These are phyloP conservation scores for Canavalia ensiformis DNA, from an alignment of 306 rosid genomes.

Conservation along the genomic window DNA sequence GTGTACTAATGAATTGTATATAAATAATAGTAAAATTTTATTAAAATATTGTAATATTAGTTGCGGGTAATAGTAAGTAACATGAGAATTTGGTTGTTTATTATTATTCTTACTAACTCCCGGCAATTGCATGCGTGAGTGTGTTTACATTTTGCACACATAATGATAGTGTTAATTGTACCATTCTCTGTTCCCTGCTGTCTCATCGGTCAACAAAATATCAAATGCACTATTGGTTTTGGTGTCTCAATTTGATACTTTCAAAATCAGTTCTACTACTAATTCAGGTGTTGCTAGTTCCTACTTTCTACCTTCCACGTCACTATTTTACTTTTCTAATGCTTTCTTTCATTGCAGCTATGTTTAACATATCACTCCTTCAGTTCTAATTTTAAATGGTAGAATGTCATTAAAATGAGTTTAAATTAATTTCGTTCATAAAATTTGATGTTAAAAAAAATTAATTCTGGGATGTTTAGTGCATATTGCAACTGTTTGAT, in stretches of 20 bases:
- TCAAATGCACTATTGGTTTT: slow-evolving; percentile 39
- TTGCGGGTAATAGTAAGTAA: slow-evolving; percentile 1
- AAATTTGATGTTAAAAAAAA: too few relatives aligned
- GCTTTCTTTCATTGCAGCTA: too few relatives aligned
- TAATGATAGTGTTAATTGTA: slow-evolving; percentile 14
- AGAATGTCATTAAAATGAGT: too few relatives aligned
- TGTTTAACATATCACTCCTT: too few relatives aligned
- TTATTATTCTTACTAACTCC: slow-evolving; percentile 8
- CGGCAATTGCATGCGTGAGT: slow-evolving; percentile 48
- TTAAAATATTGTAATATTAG: not conserved
- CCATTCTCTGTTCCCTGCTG: slow-evolving; percentile 23
- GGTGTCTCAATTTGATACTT: slow-evolving; percentile 18
- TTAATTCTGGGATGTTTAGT: too few relatives aligned
- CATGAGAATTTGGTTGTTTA: slow-evolving; percentile 9
- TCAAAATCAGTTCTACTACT: slow-evolving; percentile 16
- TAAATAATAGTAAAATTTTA: not conserved
- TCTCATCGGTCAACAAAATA: slow-evolving; percentile 27
- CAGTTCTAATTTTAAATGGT: too few relatives aligned
- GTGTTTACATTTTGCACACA: slow-evolving; percentile 49
- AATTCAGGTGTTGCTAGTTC: not conserved
- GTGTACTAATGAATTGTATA: not conserved
- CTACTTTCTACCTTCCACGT: too few relatives aligned
- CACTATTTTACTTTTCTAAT: too few relatives aligned
- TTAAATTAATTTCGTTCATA: too few relatives aligned
- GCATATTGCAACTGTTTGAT: not conserved